phyloP scores from a whole-genome alignment of 2,329 filamentous ascomycete genomes.

The Magnaporthiopsis incrustans region DNA sequence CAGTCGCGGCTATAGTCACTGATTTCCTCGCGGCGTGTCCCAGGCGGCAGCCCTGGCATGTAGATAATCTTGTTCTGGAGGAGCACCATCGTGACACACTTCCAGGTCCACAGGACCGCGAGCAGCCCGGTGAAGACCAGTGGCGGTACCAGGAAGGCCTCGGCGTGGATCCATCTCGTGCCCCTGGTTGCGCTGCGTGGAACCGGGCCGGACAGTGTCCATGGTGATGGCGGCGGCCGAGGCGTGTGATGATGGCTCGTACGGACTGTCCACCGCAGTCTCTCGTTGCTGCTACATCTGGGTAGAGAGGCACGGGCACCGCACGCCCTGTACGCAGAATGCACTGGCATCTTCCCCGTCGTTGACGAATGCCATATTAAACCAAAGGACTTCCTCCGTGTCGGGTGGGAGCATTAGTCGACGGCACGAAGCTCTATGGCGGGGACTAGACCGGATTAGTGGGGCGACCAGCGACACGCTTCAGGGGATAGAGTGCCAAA shows the following conservation, averaged over 20 bases:
- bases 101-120: slow-evolving; percentile 55
- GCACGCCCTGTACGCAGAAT: background rate
- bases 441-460: no score
- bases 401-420: no score
- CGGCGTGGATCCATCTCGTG: slow-evolving; percentile 21
- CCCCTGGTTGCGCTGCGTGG: background rate
- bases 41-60: slow-evolving; percentile 68
- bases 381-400: no score
- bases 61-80: slow-evolving; percentile 81
- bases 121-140: slow-evolving; percentile 58
- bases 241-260: no score
- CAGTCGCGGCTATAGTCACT: slow-evolving; percentile 53
- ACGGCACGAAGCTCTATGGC: no score
- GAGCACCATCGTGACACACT: slow-evolving; percentile 65
- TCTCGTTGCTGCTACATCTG: background rate
- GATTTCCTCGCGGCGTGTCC: slow-evolving; percentile 59
- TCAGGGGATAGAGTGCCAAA: background rate
- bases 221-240: background rate
- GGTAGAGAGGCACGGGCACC: background rate
- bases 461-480: background rate
- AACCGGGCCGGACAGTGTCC: background rate
- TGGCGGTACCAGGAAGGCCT: slow-evolving; percentile 52
- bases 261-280: background rate
- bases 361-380: background rate
- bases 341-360: background rate